phyloP scores from a whole-genome alignment of 1,139 yeast genomes.

The Geotrichum citri-aurantii region DNA sequence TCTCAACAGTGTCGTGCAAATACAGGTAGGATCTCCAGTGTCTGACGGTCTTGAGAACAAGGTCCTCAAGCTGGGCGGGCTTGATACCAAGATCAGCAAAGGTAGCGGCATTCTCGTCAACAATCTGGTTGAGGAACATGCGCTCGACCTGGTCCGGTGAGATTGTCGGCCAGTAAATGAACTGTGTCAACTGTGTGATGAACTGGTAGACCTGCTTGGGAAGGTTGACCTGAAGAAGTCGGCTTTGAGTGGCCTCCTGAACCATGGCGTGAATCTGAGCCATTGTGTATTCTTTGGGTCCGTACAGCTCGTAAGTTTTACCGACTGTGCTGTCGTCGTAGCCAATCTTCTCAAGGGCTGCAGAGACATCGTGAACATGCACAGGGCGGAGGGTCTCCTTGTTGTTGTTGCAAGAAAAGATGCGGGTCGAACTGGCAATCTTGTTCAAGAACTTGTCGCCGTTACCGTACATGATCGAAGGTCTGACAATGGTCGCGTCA shows the following conservation, averaged over 20 bases:
- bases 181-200: slow-evolving; percentile 47
- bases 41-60: slow-evolving; percentile 56
- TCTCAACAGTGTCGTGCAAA: slow-evolving; percentile 35
- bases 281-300: slow-evolving; percentile 62
- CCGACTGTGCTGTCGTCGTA: slow-evolving; percentile 79
- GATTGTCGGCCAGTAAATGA: slow-evolving; percentile 62
- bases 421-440: slow-evolving; percentile 47
- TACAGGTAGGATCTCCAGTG: slow-evolving; percentile 36
- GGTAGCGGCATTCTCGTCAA: slow-evolving; percentile 57
- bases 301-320: slow-evolving; percentile 67
- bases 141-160: slow-evolving; percentile 76
- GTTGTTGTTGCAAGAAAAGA: slow-evolving; percentile 61
- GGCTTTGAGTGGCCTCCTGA: slow-evolving; percentile 49
- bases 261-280: slow-evolving; percentile 66
- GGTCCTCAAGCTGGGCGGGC: slow-evolving; percentile 63
- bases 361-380: slow-evolving; percentile 74
- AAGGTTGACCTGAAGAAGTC: slow-evolving; percentile 44
- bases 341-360: slow-evolving; percentile 72
- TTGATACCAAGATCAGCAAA: slow-evolving; percentile 71
- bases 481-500: slow-evolving; percentile 79
- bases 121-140: slow-evolving; percentile 60
- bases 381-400: slow-evolving; percentile 64
- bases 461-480: slow-evolving; percentile 74
- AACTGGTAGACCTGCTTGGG: slow-evolving; percentile 47
- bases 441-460: slow-evolving; percentile 67